phyloP scores from a whole-genome alignment of 1,284 basidiomycete genomes.

The Moesziomyces aphidis region DNA sequence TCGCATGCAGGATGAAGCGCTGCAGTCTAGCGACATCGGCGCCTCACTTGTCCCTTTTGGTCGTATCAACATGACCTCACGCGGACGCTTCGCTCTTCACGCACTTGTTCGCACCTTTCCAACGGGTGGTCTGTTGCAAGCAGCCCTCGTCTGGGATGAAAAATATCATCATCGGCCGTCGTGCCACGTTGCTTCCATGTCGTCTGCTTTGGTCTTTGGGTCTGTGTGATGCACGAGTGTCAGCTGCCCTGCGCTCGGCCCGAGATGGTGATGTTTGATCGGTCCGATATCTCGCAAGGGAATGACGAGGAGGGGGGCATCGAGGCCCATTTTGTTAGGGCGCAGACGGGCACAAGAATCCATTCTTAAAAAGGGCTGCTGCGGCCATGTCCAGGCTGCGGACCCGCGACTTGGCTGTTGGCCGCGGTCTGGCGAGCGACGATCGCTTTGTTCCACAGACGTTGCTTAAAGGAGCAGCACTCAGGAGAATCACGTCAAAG shows the following conservation, averaged over 20 bases:
- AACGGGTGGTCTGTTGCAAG: background rate
- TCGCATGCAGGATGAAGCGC: conserved; percentile 14
- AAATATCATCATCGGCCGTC: conserved; percentile 35
- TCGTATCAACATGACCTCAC: conserved; percentile 8
- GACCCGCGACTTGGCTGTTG: conserved; percentile 14
- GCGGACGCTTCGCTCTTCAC: background rate
- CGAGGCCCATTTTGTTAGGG: background rate
- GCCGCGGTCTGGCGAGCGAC: conserved; percentile 10
- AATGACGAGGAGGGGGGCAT: background rate
- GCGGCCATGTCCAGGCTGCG: conserved; percentile 35
- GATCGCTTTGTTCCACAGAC: no score
- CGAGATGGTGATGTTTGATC: no score
- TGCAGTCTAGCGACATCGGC: background rate
- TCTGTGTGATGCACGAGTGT: conserved; percentile 7
- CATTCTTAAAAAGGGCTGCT: conserved; percentile 8
- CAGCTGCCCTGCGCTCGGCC: no score
- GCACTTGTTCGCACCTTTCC: conserved; percentile 19
- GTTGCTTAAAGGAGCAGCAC: no score
- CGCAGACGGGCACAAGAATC: background rate
- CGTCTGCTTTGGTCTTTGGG: background rate
- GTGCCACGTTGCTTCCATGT: conserved; percentile 24
- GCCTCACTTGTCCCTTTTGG: conserved; percentile 11
- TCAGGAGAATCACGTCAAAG: no score
- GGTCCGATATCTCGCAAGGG: no score
- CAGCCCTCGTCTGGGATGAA: conserved; percentile 7